Conservation (phyloP, 441 rosid species). For the Manihot esculenta region DNA sequence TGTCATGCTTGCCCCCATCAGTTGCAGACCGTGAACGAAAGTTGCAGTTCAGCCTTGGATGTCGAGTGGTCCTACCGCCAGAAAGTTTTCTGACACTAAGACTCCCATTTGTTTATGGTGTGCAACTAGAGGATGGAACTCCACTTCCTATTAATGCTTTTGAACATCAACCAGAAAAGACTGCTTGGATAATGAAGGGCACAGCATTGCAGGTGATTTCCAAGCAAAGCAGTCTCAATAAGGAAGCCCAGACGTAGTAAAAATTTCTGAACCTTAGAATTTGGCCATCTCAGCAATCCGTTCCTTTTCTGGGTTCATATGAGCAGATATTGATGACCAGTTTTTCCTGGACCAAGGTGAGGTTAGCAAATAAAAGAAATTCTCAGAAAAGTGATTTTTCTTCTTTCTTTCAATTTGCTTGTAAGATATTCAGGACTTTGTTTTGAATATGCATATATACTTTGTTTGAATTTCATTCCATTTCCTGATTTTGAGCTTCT, state of each 20-base stretch:
- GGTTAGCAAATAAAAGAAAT: constrained; percentile 15
- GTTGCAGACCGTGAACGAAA: constrained; percentile 45
- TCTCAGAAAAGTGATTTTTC: background rate
- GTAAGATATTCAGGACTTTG: background rate
- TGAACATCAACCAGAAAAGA: constrained; percentile 69
- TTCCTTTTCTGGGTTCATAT: constrained; percentile 18
- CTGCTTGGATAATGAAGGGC: constrained; percentile 74
- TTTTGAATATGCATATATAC: background rate
- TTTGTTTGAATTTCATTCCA: background rate
- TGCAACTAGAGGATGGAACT: constrained; percentile 51
- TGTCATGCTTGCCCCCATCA: constrained; percentile 55
- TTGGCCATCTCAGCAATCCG: constrained; percentile 18
- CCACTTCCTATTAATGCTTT: constrained; percentile 57
- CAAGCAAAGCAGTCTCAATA: constrained; percentile 42
- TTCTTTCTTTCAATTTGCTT: background rate
- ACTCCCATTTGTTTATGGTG: constrained; percentile 80
- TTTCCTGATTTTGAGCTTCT: background rate
- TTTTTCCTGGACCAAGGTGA: constrained; percentile 28
- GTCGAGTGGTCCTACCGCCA: constrained; percentile 70
- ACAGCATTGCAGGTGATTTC: constrained; percentile 59
- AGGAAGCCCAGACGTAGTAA: constrained; percentile 30
- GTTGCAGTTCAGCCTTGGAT: constrained; percentile 66
- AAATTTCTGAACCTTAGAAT: constrained; percentile 21
- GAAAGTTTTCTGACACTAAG: constrained; percentile 76
- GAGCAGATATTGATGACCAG: constrained; percentile 24